Percentiles rank a stretch among this genome's conserved stretches.
phyloP scores from a whole-genome alignment of 2,329 filamentous ascomycete species.

The Coniochaeta hoffmannii region DNA sequence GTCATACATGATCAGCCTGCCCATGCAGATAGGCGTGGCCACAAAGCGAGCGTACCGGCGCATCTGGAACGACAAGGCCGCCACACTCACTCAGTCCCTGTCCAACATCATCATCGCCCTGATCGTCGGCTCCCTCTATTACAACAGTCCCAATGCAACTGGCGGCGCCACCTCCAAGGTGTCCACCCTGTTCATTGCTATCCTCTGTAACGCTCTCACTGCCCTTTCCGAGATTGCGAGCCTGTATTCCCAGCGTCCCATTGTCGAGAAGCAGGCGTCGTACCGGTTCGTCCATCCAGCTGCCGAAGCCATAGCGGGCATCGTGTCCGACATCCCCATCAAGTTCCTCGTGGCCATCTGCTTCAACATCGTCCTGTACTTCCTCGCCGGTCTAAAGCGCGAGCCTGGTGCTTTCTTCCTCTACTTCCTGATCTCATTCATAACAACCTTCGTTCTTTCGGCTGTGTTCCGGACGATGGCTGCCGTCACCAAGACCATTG shows the following conservation, averaged over 20 bases:
- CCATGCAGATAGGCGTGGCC: slow-evolving; percentile 45
- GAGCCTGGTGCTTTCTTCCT: slow-evolving; percentile 66
- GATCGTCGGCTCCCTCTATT: slow-evolving; percentile 57
- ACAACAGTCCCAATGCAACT: slow-evolving; percentile 36
- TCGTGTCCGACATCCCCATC: slow-evolving; percentile 48
- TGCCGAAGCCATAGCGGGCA: slow-evolving; percentile 45
- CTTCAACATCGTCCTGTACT: slow-evolving; percentile 54
- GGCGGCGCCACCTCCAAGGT: slow-evolving; percentile 46
- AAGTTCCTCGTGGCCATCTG: slow-evolving; percentile 42
- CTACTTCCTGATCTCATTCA: slow-evolving; percentile 64
- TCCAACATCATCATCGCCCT: slow-evolving; percentile 49
- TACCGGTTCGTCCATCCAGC: slow-evolving; percentile 45
- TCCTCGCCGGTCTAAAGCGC: slow-evolving; percentile 44
- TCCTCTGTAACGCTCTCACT: slow-evolving; percentile 48
- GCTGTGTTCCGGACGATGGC: slow-evolving; percentile 71
- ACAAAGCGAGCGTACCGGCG: slow-evolving; percentile 44
- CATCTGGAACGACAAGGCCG: slow-evolving; percentile 43
- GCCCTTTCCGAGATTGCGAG: slow-evolving; percentile 49
- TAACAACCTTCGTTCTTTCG: slow-evolving; percentile 64
- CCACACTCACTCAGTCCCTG: slow-evolving; percentile 35
- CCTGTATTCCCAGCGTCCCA: slow-evolving; percentile 35
- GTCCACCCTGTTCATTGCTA: slow-evolving; percentile 50
- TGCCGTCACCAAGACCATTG: slow-evolving; percentile 58
- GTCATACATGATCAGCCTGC: slow-evolving; percentile 48
- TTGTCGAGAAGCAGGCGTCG: slow-evolving; percentile 40